A percentile compares a stretch with the other conserved stretches of the same genome.
phyloP scores from a whole-genome alignment of 176 grass and related monocot genomes.

The Olyra latifolia region DNA sequence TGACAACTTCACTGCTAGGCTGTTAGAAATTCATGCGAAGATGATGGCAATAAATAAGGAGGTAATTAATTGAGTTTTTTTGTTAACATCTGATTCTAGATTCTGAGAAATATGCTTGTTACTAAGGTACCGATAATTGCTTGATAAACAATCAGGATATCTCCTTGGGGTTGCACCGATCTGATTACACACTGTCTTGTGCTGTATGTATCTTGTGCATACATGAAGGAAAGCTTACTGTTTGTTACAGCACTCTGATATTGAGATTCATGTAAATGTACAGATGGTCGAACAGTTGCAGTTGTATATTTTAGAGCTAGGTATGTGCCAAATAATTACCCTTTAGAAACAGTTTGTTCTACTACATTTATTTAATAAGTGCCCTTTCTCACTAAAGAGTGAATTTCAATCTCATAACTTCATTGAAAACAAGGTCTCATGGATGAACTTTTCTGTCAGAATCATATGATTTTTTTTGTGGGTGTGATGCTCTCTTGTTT shows the following conservation, averaged over 20 bases:
- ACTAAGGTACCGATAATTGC: neutral
- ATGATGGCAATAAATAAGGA: constrained; percentile 80
- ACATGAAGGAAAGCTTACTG: neutral
- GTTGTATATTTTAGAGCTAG: constrained; percentile 93
- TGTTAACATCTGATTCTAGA: neutral
- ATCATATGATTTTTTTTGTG: neutral
- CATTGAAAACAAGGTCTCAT: neutral
- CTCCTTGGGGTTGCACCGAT: constrained; percentile 87
- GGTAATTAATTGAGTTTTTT: constrained; percentile 41
- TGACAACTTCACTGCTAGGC: constrained; percentile 78
- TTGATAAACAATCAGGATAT: constrained; percentile 66
- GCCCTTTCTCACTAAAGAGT: neutral
- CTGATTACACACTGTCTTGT: constrained; percentile 91
- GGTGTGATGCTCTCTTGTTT: no score
- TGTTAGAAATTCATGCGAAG: constrained; percentile 83
- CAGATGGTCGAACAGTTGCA: constrained; percentile 60
- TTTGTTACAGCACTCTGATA: constrained; percentile 9
- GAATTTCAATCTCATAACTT: neutral
- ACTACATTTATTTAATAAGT: constrained; percentile 8
- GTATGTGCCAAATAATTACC: constrained; percentile 88
- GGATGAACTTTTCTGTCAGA: neutral
- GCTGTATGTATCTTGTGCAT: constrained; percentile 58
- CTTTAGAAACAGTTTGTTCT: constrained; percentile 81
- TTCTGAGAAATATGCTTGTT: neutral
- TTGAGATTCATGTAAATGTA: constrained; percentile 48